These are phyloP conservation scores for Leccinum huronense DNA, from an alignment of 1,284 basidiomycete species.

Conservation along the genomic window DNA sequence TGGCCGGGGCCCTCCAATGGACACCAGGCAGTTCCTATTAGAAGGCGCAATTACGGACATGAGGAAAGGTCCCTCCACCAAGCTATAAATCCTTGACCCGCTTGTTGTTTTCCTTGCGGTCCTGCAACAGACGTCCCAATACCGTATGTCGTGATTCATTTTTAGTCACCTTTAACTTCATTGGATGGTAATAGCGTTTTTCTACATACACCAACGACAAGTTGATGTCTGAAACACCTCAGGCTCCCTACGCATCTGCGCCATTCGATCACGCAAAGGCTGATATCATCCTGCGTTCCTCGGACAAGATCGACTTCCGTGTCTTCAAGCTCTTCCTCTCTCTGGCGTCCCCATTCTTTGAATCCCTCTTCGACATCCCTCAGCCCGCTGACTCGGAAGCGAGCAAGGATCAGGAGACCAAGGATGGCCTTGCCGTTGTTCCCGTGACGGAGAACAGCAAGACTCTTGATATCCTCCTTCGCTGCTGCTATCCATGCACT, in stretches of 20 bases:
- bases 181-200: not conserved
- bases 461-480: conserved; percentile 18
- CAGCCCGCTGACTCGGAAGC: not conserved
- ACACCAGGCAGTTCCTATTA: not conserved
- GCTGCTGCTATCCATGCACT: conserved; percentile 26
- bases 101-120: not conserved
- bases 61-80: not conserved
- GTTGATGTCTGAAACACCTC: not conserved
- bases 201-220: not conserved
- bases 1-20: not conserved
- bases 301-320: not conserved
- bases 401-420: not conserved
- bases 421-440: conserved; percentile 22
- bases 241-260: not conserved
- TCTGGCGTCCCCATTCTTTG: not conserved
- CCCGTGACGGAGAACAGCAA: conserved; percentile 24
- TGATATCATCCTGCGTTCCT: not conserved
- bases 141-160: not conserved
- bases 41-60: not conserved
- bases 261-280: not conserved
- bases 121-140: not conserved
- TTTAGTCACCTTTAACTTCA: not conserved
- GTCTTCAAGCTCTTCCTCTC: not conserved
- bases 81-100: not conserved
- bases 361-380: not conserved